Evolutionary conservation across 2,329 filamentous ascomycete genomes (phyloP).

Genomic region (Xylaria polymorpha): DNA sequence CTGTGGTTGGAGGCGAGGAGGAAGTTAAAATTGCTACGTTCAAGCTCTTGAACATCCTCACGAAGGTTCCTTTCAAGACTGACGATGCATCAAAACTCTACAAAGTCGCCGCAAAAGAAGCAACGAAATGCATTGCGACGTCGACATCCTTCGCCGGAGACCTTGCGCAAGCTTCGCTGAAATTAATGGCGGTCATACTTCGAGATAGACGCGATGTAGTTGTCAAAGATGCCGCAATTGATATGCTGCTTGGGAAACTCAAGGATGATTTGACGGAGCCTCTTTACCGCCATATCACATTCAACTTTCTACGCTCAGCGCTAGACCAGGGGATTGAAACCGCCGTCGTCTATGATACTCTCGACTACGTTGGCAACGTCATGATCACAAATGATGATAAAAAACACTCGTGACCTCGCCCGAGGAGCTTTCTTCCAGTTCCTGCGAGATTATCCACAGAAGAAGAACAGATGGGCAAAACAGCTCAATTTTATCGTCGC

Average conservation of each 20-base stretch:
- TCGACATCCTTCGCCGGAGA: slow-evolving; percentile 84
- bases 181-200: slow-evolving; percentile 85
- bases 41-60: slow-evolving; percentile 83
- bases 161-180: slow-evolving; percentile 86
- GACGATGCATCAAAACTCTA: slow-evolving; percentile 72
- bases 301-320: slow-evolving; percentile 91
- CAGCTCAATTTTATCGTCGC: slow-evolving; percentile 89
- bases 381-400: slow-evolving; percentile 98
- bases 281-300: slow-evolving; percentile 90
- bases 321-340: slow-evolving; percentile 88
- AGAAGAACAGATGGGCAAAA: slow-evolving; percentile 87
- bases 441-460: slow-evolving; percentile 92
- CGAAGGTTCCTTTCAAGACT: slow-evolving; percentile 82
- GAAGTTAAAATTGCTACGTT: slow-evolving; percentile 92
- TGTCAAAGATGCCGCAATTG: slow-evolving; percentile 83
- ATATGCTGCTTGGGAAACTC: slow-evolving; percentile 82
- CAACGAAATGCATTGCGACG: slow-evolving; percentile 81
- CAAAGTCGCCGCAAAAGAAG: slow-evolving; percentile 86
- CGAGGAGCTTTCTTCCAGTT: slow-evolving; percentile 94
- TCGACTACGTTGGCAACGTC: slow-evolving; percentile 88
- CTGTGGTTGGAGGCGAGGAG: slow-evolving; percentile 84
- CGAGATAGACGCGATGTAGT: slow-evolving; percentile 80
- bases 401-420: slow-evolving; percentile 86
- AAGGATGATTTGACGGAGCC: slow-evolving; percentile 93
- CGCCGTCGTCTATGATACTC: slow-evolving; percentile 87